Evolutionary conservation across 2,329 filamentous ascomycete genomes (phyloP), one percentile per base, ranked within the genome.

Genomic region (Escovopsis sp.): DNA sequence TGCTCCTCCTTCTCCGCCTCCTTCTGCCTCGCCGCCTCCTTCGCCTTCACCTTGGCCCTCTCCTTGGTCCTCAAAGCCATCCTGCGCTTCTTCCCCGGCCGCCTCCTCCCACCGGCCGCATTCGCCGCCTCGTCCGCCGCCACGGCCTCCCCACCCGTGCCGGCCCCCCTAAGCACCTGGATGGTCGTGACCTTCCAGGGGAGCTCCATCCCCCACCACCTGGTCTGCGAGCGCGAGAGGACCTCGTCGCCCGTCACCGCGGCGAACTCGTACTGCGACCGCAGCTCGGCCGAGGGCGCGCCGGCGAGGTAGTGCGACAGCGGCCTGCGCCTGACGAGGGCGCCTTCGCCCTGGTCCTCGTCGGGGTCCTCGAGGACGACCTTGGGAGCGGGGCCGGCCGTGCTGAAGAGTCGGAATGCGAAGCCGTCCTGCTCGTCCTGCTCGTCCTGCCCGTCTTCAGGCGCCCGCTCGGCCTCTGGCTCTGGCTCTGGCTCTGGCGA

Each of bases 61-160:
- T 62, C 60, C 45, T 61, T 65, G 43, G 60, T 66, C 43, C 74
- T 62, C 42, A 69, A 48, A 24, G 69, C 60, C 41, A 79, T 70
- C 42, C 76, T 66, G 43, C 62, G 60, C 57, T 74, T 79, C 63
- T 81, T 80, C 5, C 74, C 73, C 1, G 69, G 70, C 40, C 70
- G 60, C 47, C 57, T 68, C 50, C 56, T 60, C 35, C 37, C 43
- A n/a, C 47, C 43, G 4, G 51, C 42, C 9, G 27, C 11, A 2
- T 9, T 11, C 27, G 27, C 27, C 27, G 27, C 27, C 27, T 46
- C 46, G 29, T 44, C 49, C 1, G 13, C n/a, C 11, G 11, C 6
- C 12, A 29, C 13, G 24, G 15, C 2, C 44, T 55, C 44, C 25
- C 45, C 44, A 27, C 35, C 39, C 0, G 46, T 39, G 13, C 40